Evolutionary conservation across 257 asterid genomes (phyloP).

Genomic region (Craterostigma plantagineum): DNA sequence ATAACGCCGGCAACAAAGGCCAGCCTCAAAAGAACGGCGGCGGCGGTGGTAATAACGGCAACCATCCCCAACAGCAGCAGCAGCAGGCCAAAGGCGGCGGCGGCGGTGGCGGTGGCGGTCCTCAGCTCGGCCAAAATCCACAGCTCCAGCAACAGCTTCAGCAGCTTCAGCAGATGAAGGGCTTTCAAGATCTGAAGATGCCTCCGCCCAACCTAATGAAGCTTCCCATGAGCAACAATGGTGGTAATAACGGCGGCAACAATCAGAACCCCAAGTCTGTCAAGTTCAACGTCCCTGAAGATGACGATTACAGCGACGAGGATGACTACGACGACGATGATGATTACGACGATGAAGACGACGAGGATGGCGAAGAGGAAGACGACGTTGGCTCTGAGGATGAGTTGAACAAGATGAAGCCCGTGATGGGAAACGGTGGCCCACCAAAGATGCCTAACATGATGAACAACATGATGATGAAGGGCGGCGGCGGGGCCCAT

Average conservation of each 20-base stretch:
- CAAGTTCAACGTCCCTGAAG: slow-evolving; percentile 38
- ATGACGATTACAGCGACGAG: slow-evolving; percentile 37
- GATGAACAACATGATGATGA: slow-evolving; percentile 17
- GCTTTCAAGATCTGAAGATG: slow-evolving; percentile 38
- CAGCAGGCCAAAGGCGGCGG: slow-evolving; percentile 16
- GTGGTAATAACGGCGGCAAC: slow-evolving; percentile 10
- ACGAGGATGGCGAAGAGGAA: slow-evolving; percentile 12
- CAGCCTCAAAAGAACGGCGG: slow-evolving; percentile 13
- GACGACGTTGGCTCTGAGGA: slow-evolving; percentile 32
- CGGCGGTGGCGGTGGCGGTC: not conserved
- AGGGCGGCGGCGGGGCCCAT: slow-evolving; percentile 4
- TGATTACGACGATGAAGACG: slow-evolving; percentile 11
- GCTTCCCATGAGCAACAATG: slow-evolving; percentile 4
- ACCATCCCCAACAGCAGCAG: slow-evolving; percentile 4
- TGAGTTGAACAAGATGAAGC: not conserved
- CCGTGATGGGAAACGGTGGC: slow-evolving; percentile 14
- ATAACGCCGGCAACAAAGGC: slow-evolving; percentile 22
- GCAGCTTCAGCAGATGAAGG: slow-evolving; percentile 37
- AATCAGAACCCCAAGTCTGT: slow-evolving; percentile 25
- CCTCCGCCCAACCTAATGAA: slow-evolving; percentile 3
- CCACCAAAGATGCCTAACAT: slow-evolving; percentile 27
- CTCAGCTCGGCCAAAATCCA: slow-evolving; percentile 14
- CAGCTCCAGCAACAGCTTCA: slow-evolving; percentile 11
- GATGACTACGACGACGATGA: slow-evolving; percentile 7
- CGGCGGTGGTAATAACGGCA: slow-evolving; percentile 12